These are phyloP conservation scores for Metschnikowia amazonensis DNA, from an alignment of 805 yeast genomes.

Conservation along the genomic window DNA sequence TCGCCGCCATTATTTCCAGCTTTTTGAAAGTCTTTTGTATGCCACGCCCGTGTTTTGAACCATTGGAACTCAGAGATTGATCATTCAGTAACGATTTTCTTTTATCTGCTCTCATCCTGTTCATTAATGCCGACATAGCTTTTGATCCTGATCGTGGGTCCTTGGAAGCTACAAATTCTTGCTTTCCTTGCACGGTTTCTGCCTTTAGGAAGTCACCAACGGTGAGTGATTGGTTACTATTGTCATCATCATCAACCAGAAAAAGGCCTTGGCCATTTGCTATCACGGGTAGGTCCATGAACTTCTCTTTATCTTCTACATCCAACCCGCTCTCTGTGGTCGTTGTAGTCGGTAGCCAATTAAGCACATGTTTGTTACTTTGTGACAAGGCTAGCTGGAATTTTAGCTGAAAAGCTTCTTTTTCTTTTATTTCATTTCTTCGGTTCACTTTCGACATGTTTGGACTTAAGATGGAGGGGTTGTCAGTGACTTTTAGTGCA, in stretches of 20 bases:
- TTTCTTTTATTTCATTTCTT: slow-evolving; percentile 42
- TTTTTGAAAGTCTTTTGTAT: not conserved
- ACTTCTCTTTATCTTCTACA: slow-evolving; percentile 13
- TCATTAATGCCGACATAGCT: slow-evolving; percentile 39
- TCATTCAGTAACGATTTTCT: slow-evolving; percentile 14
- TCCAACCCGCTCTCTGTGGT: slow-evolving; percentile 1
- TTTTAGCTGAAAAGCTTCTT: slow-evolving; percentile 45
- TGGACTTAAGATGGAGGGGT: not conserved
- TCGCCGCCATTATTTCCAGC: slow-evolving; percentile 10
- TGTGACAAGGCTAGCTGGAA: slow-evolving; percentile 42
- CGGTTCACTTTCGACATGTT: slow-evolving; percentile 24
- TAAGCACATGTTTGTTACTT: slow-evolving; percentile 31
- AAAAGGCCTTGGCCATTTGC: slow-evolving; percentile 30
- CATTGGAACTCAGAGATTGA: not conserved
- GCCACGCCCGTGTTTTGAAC: not conserved
- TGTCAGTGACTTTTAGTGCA: not conserved
- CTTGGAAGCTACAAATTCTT: slow-evolving; percentile 4
- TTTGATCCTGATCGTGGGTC: slow-evolving; percentile 22
- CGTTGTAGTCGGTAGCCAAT: slow-evolving; percentile 34
- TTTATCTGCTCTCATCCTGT: slow-evolving; percentile 29
- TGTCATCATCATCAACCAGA: slow-evolving; percentile 14
- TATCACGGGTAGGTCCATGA: slow-evolving; percentile 35
- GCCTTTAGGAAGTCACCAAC: slow-evolving; percentile 29
- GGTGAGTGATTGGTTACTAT: slow-evolving; percentile 6
- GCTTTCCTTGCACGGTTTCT: slow-evolving; percentile 8